These are phyloP conservation scores for Heliamphora exappendiculata DNA, from an alignment of 148 eudicot genomes.

Conservation along the genomic window DNA sequence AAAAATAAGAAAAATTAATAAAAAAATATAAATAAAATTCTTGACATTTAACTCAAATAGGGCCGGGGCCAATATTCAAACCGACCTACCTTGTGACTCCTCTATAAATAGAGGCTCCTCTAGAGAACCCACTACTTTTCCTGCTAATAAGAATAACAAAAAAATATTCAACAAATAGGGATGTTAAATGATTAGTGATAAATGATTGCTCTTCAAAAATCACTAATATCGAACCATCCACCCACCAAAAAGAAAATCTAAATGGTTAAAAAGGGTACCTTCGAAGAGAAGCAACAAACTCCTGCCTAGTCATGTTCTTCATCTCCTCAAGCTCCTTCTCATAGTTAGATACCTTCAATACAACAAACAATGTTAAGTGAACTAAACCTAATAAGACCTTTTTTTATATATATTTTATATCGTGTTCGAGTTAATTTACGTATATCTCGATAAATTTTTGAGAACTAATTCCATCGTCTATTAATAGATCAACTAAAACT, in stretches of 20 bases:
- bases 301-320: slow-evolving; percentile 87
- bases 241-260: not conserved
- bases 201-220: not conserved
- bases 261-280: slow-evolving; percentile 31
- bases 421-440: too few species aligned
- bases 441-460: too few species aligned
- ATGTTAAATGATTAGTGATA: not conserved
- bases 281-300: slow-evolving; percentile 90
- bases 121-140: slow-evolving; percentile 84
- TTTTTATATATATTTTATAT: too few species aligned
- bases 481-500: too few species aligned
- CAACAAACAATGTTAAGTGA: not conserved
- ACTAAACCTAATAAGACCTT: not conserved
- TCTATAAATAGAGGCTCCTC: slow-evolving; percentile 86
- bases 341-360: slow-evolving; percentile 44
- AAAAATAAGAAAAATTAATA: too few species aligned
- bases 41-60: too few species aligned
- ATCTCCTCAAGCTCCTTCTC: slow-evolving; percentile 76
- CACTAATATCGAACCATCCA: not conserved
- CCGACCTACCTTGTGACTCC: slow-evolving; percentile 66
- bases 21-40: too few species aligned
- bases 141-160: slow-evolving; percentile 31
- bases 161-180: not conserved
- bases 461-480: too few species aligned
- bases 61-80: not conserved